phyloP scores from a whole-genome alignment of 345 rosid genomes.

The Gossypium turneri region DNA sequence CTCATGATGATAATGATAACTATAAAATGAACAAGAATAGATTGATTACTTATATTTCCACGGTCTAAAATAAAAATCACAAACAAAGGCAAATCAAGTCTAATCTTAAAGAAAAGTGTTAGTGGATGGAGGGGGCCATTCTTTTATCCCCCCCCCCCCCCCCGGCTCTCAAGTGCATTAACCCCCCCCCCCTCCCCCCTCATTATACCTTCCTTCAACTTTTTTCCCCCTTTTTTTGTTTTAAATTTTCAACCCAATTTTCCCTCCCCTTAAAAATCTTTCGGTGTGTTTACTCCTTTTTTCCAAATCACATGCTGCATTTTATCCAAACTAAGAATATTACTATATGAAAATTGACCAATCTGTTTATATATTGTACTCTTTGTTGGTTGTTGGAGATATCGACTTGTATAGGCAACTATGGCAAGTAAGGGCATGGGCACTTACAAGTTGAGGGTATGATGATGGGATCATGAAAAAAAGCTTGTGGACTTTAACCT shows the following conservation, averaged over 20 bases:
- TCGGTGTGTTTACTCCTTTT: conserved; percentile 5
- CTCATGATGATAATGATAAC: conserved; percentile 20
- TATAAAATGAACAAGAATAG: conserved; percentile 4
- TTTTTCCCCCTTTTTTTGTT: neutral
- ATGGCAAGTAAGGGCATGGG: conserved; percentile 8
- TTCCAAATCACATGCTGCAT: neutral
- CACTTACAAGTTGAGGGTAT: conserved; percentile 29
- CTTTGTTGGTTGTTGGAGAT: neutral
- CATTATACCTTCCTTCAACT: conserved; percentile 23
- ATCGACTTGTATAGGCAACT: neutral
- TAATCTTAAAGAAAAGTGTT: conserved; percentile 26
- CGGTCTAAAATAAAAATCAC: conserved; percentile 24
- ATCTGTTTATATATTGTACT: neutral
- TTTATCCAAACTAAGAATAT: neutral
- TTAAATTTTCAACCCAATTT: conserved; percentile 8
- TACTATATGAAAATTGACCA: neutral
- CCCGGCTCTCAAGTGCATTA: conserved; percentile 36
- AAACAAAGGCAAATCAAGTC: conserved; percentile 18
- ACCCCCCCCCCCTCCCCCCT: conserved; percentile 13
- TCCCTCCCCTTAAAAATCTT: conserved; percentile 3
- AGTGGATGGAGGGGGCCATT: conserved; percentile 26
- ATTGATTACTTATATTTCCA: neutral
- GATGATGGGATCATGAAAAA: conserved; percentile 47
- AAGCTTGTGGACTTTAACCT: conserved; percentile 42
- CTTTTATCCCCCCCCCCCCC: neutral